Percentiles rank a stretch among this genome's conserved stretches.
Evolutionary conservation across 176 grass and related monocot genomes (phyloP).

Genomic region (Bothriochloa decipiens): DNA sequence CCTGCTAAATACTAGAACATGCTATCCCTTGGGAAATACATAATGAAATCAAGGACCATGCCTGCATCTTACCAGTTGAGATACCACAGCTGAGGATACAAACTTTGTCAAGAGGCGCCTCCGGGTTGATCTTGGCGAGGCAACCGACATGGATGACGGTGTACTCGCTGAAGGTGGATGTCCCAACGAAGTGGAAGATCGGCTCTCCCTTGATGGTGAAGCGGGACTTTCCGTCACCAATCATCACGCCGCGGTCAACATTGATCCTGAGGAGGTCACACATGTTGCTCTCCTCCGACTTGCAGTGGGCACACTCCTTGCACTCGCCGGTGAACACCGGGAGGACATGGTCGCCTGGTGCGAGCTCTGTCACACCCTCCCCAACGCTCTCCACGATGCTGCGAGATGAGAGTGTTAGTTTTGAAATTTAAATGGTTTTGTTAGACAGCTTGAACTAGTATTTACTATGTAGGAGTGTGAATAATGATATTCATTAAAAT

Average conservation of each 20-base stretch:
- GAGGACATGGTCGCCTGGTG: slow-evolving; percentile 83
- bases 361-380: slow-evolving; percentile 68
- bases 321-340: slow-evolving; percentile 90
- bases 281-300: slow-evolving; percentile 89
- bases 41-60: not conserved
- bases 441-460: not conserved
- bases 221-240: slow-evolving; percentile 58
- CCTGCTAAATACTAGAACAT: not conserved
- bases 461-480: not conserved
- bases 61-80: slow-evolving; percentile 61
- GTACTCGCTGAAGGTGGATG: slow-evolving; percentile 92
- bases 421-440: not conserved
- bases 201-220: slow-evolving; percentile 70
- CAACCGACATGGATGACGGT: slow-evolving; percentile 83
- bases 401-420: not conserved
- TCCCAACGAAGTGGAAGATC: slow-evolving; percentile 82
- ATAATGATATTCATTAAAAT: not conserved
- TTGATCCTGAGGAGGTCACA: slow-evolving; percentile 89
- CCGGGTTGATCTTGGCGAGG: slow-evolving; percentile 66
- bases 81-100: slow-evolving; percentile 83
- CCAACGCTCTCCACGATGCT: slow-evolving; percentile 86
- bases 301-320: slow-evolving; percentile 86
- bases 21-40: not conserved
- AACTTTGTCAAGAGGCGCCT: slow-evolving; percentile 83
- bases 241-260: slow-evolving; percentile 76